Conservation (phyloP, 2,329 filamentous ascomycete genomes). For the Ophiostoma tasmaniense region DNA sequence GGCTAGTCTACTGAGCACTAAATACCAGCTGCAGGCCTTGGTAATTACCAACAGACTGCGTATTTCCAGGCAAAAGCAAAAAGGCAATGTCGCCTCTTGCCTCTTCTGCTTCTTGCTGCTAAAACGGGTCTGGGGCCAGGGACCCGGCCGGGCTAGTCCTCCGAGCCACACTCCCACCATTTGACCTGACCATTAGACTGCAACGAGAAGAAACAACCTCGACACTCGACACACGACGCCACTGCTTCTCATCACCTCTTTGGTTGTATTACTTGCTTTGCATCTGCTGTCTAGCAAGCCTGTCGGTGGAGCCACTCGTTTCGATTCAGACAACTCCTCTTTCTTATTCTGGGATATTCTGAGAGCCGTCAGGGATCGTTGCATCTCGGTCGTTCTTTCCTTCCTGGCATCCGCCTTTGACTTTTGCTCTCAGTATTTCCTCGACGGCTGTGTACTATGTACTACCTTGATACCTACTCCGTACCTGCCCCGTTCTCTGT, state of each 20-base stretch:
- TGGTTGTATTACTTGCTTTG: neutral
- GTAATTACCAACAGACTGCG: neutral
- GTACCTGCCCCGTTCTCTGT: neutral
- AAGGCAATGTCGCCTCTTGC: neutral
- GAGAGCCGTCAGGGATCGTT: too few species aligned
- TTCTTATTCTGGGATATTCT: neutral
- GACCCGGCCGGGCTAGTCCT: conserved; percentile 2
- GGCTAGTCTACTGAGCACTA: neutral
- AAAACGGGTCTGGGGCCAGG: neutral
- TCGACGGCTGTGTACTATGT: neutral
- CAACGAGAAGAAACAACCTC: neutral
- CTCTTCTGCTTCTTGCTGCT: neutral
- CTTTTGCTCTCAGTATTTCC: neutral
- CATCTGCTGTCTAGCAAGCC: neutral
- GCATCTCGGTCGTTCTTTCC: neutral
- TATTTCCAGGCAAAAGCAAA: neutral
- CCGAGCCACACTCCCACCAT: neutral
- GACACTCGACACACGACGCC: neutral
- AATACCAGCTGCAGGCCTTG: neutral
- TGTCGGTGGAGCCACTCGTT: neutral
- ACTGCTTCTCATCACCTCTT: conserved; percentile 1
- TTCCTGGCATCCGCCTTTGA: neutral
- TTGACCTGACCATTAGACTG: neutral
- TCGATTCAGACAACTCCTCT: neutral
- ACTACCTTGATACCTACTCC: neutral